Percentiles rank a stretch among this genome's conserved stretches.
Evolutionary conservation across 306 rosid genomes (phyloP).

Genomic region (Pachyrhizus erosus): DNA sequence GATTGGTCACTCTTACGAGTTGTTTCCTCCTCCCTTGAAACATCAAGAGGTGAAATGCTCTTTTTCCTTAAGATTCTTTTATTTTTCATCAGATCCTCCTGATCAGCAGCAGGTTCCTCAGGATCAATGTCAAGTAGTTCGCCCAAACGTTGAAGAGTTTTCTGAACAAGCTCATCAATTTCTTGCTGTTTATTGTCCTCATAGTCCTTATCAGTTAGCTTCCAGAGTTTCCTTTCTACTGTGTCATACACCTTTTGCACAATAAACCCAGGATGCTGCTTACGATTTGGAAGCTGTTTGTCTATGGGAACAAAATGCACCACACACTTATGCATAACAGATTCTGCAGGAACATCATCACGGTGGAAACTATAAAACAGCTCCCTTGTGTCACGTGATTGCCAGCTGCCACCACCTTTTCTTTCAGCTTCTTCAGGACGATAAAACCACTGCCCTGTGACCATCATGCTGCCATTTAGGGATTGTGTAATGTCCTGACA

Average conservation of each 20-base stretch:
- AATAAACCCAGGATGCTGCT: constrained; percentile 92
- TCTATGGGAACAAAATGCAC: constrained; percentile 92
- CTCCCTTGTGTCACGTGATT: constrained; percentile 84
- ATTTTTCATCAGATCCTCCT: constrained; percentile 71
- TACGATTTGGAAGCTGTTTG: constrained; percentile 88
- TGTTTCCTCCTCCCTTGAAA: constrained; percentile 76
- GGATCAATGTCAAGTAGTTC: constrained; percentile 80
- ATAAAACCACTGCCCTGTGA: constrained; percentile 97
- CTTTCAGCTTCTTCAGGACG: constrained; percentile 98
- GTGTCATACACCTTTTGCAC: constrained; percentile 95
- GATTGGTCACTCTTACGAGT: constrained; percentile 60
- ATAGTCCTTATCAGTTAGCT: constrained; percentile 91
- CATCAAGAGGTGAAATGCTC: constrained; percentile 78
- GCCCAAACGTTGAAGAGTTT: constrained; percentile 76
- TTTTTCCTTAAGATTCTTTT: constrained; percentile 69
- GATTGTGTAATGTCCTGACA: constrained; percentile 81
- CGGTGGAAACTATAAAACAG: constrained; percentile 97
- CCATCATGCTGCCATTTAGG: constrained; percentile 69
- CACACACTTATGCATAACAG: constrained; percentile 96
- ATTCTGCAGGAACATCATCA: constrained; percentile 96
- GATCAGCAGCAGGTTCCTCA: constrained; percentile 65
- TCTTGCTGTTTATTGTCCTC: constrained; percentile 86
- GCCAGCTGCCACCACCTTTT: constrained; percentile 93
- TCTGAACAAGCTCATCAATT: constrained; percentile 88
- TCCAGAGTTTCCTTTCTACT: constrained; percentile 87